Conservation (phyloP, 192 early-diverging fungal species). For the Chytriomyces confervae region DNA sequence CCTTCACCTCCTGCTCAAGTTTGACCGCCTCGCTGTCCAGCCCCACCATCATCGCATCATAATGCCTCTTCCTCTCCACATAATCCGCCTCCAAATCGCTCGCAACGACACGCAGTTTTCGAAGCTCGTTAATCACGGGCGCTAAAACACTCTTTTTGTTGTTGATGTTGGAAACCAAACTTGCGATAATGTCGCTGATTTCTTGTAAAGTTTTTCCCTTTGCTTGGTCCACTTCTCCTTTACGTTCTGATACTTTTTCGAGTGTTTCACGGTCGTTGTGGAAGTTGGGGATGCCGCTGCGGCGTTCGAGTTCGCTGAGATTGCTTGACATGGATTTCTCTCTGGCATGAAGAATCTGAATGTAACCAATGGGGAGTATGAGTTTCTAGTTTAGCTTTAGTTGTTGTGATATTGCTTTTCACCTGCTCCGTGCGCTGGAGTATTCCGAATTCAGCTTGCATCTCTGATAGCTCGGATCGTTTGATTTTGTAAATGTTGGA, state of each 20-base stretch:
- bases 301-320: constrained; percentile 29
- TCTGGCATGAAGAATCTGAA: constrained; percentile 13
- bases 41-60: constrained; percentile 61
- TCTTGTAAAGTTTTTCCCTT: constrained; percentile 63
- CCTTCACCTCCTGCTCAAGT: constrained; percentile 55
- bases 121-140: constrained; percentile 62
- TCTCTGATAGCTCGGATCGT: constrained; percentile 58
- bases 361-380: neutral
- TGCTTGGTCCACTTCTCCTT: constrained; percentile 61
- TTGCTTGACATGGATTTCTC: constrained; percentile 28
- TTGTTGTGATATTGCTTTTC: neutral
- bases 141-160: constrained; percentile 60
- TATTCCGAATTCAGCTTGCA: constrained; percentile 60
- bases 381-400: neutral
- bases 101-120: constrained; percentile 45
- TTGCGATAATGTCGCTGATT: constrained; percentile 58
- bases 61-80: constrained; percentile 57
- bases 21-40: constrained; percentile 59
- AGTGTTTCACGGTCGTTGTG: constrained; percentile 25
- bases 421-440: constrained; percentile 65
- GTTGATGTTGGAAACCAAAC: constrained; percentile 55
- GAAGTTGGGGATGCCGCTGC: constrained; percentile 31
- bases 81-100: constrained; percentile 61
- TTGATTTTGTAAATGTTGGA: constrained; percentile 63
- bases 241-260: constrained; percentile 59